phyloP scores from a whole-genome alignment of 2,329 filamentous ascomycete species.

The Ophiostoma tasmaniense region DNA sequence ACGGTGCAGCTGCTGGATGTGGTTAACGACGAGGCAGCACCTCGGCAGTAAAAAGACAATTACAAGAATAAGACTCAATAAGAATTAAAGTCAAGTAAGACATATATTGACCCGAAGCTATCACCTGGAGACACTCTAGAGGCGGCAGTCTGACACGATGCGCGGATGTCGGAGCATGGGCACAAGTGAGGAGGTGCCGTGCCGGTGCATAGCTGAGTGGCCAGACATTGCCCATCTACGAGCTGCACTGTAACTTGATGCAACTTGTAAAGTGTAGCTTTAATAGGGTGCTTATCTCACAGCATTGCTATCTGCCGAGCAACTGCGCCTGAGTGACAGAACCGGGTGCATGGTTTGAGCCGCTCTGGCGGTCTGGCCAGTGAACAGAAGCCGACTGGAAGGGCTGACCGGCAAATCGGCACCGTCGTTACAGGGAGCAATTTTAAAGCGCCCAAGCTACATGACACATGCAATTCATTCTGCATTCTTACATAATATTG shows the following conservation, averaged over 20 bases:
- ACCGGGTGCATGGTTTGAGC: neutral
- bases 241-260: too few relatives aligned
- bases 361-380: neutral
- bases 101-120: too few relatives aligned
- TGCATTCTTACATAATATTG: too few relatives aligned
- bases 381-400: neutral
- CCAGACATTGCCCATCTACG: neutral
- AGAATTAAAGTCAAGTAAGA: too few relatives aligned
- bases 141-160: neutral
- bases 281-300: neutral
- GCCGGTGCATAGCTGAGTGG: neutral
- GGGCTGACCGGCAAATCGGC: neutral
- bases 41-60: neutral
- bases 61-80: too few relatives aligned
- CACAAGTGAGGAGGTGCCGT: neutral
- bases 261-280: neutral
- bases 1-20: neutral
- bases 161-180: neutral
- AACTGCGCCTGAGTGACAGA: neutral
- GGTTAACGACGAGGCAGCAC: neutral
- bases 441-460: neutral
- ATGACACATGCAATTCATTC: neutral
- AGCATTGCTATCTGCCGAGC: neutral
- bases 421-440: neutral
- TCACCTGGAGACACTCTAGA: neutral